Percentiles rank a stretch among this genome's conserved stretches.
phyloP scores from a whole-genome alignment of 1,139 yeast genomes.

The Candida albicans region DNA sequence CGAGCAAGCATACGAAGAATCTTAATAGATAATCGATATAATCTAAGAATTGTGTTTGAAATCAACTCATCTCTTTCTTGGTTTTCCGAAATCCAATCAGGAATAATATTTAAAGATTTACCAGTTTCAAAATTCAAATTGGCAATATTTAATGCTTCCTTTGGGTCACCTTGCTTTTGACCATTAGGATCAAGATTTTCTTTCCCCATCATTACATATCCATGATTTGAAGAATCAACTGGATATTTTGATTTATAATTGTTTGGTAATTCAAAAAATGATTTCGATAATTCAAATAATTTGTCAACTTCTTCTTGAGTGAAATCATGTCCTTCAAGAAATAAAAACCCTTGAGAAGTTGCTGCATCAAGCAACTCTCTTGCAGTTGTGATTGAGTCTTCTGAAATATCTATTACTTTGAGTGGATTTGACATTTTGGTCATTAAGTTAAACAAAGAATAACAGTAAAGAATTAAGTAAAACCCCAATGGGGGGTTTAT shows the following conservation, averaged over 20 bases:
- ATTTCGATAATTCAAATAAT: slow-evolving; percentile 53
- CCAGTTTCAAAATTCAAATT: slow-evolving; percentile 43
- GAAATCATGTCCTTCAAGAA: slow-evolving; percentile 72
- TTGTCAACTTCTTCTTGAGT: slow-evolving; percentile 55
- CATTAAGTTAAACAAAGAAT: slow-evolving; percentile 14
- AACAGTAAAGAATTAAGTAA: slow-evolving; percentile 6
- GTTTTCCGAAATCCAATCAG: slow-evolving; percentile 42
- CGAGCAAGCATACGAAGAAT: slow-evolving; percentile 54
- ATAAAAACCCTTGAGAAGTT: slow-evolving; percentile 66
- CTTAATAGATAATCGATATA: slow-evolving; percentile 42
- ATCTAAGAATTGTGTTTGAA: slow-evolving; percentile 33
- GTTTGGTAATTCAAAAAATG: slow-evolving; percentile 54
- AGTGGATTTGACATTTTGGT: slow-evolving; percentile 39
- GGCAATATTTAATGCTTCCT: slow-evolving; percentile 55
- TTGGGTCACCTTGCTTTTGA: slow-evolving; percentile 58
- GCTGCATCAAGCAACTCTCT: slow-evolving; percentile 58
- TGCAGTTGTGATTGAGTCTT: slow-evolving; percentile 44
- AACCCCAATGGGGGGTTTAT: too few relatives aligned
- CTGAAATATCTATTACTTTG: slow-evolving; percentile 57
- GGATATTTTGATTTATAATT: slow-evolving; percentile 48
- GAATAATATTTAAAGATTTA: slow-evolving; percentile 32
- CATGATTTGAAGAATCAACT: slow-evolving; percentile 56
- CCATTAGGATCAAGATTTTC: slow-evolving; percentile 55
- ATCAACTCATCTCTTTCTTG: slow-evolving; percentile 33
- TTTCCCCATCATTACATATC: slow-evolving; percentile 60